Evolutionary conservation across 2,329 filamentous ascomycete species (phyloP), one percentile per base, ranked within the genome.

Genomic region (Fusarium coicis): DNA sequence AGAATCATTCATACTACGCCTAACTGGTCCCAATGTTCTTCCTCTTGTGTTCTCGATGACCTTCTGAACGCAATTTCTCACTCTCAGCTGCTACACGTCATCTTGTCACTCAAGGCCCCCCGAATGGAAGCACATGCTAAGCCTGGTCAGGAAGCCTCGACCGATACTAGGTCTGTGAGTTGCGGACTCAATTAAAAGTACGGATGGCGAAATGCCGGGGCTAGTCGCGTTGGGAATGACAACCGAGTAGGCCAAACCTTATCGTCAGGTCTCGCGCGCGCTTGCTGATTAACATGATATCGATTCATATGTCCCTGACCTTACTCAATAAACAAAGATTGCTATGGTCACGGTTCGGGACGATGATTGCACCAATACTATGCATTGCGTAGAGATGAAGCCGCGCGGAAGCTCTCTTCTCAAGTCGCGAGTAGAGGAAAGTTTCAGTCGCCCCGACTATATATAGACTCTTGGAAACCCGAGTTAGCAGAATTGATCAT

Each of bases 241-340:
- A 16, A 16, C 9, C 46, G 28, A 49, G 16, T 30, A n/a, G 14
- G 10, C 14, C 19, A 5, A 47, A 47, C 44, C 8, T 8, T n/a
- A 47, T 47, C 2, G 0, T n/a, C 6, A 10, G 23, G 19, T 47
- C 44, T 30, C 19, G 44, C 26, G 44, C 26, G 44, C 44, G 44
- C 26, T 30, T 47, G 44, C 44, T 47, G 14, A 47, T 11, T 16
- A 47, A 46, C 18, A 46, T 6, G 0, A 14, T 46, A 3, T 28
- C 4, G 14, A 47, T 47, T 21, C 26, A 16, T 47, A 21, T 47
- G 14, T 47, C 26, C 4, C 9, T 47, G 26, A 30, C 26, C 3
- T n/a, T 16, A 10, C 4, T 47, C 0, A 30, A n/a, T 10, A 2
- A 0, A 30, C 4, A 16, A 5, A 9, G 26, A 47, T 10, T 9